These are phyloP conservation scores for Aureobasidium sp. DNA, from an alignment of 2,329 filamentous ascomycete genomes.

Conservation along the genomic window DNA sequence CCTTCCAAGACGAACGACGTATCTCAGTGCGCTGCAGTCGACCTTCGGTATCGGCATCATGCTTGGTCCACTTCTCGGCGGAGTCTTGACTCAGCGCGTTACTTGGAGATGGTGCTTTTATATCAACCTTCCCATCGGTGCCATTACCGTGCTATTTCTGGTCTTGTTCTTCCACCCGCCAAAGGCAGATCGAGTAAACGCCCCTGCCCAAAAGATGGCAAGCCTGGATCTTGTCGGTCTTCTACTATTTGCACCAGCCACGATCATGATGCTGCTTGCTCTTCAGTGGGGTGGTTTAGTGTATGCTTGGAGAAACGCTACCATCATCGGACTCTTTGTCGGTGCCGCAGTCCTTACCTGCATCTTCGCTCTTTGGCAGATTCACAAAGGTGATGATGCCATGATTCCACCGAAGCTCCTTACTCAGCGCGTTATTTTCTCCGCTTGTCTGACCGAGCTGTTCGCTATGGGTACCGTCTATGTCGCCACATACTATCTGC, in stretches of 20 bases:
- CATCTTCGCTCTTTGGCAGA: background rate
- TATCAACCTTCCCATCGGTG: slow-evolving; percentile 44
- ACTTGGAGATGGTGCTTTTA: slow-evolving; percentile 39
- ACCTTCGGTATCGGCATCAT: slow-evolving; percentile 35
- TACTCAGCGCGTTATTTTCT: background rate
- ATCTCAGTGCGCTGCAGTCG: slow-evolving; percentile 32
- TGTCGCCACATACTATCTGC: slow-evolving; percentile 32
- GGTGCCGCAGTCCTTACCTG: slow-evolving; percentile 31
- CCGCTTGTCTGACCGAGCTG: background rate
- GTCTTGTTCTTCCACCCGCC: slow-evolving; percentile 8
- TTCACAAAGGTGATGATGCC: background rate
- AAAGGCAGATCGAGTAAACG: slow-evolving; percentile 15
- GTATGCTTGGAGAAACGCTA: slow-evolving; percentile 32
- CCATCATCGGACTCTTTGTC: slow-evolving; percentile 41
- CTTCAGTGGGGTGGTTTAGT: slow-evolving; percentile 40
- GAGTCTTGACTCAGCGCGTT: slow-evolving; percentile 36
- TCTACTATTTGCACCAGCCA: background rate
- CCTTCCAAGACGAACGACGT: slow-evolving; percentile 34
- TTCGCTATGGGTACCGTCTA: slow-evolving; percentile 22
- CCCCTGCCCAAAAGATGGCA: slow-evolving; percentile 27
- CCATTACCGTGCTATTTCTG: slow-evolving; percentile 5
- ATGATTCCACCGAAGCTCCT: slow-evolving; percentile 9
- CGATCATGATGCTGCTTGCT: slow-evolving; percentile 37
- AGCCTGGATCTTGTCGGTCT: slow-evolving; percentile 24
- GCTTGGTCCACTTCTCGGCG: slow-evolving; percentile 39